These are phyloP conservation scores for Arthrobotrys sphaeroides DNA, from an alignment of 2,329 filamentous ascomycete species.

Conservation along the genomic window DNA sequence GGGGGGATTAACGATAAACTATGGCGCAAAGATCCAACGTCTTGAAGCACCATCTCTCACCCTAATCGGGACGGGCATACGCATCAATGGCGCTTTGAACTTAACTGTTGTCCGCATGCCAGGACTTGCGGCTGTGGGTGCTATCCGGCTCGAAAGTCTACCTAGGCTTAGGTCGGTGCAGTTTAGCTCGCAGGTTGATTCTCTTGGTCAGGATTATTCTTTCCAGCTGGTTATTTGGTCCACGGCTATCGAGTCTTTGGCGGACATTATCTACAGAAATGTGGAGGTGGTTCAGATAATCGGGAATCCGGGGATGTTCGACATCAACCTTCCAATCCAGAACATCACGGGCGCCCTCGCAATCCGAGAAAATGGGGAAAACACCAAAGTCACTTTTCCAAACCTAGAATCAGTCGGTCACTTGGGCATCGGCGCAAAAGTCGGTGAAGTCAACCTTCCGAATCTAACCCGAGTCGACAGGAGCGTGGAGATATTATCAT, in stretches of 20 bases:
- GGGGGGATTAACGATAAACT: background rate
- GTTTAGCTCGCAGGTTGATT: background rate
- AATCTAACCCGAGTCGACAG: too few species aligned
- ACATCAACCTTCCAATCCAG: background rate
- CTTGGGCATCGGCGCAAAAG: background rate
- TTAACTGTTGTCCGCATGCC: constrained; percentile 5
- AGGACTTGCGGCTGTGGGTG: constrained; percentile 9
- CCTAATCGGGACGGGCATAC: background rate
- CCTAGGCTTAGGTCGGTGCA: background rate
- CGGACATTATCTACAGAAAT: background rate
- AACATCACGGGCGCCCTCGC: background rate
- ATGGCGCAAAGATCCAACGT: background rate
- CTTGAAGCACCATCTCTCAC: constrained; percentile 23
- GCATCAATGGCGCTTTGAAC: background rate
- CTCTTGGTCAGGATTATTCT: background rate
- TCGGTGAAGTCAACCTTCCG: background rate
- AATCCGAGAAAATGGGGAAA: constrained; percentile 1
- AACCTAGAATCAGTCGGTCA: background rate
- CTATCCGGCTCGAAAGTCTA: background rate
- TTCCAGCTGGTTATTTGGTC: background rate
- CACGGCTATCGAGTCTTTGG: constrained; percentile 1
- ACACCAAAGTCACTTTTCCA: background rate
- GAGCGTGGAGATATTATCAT: background rate
- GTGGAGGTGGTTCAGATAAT: constrained; percentile 3
- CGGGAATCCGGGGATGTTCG: background rate